A percentile compares a stretch with the other conserved stretches of the same genome.
Evolutionary conservation across 108 stramenopile species (phyloP).

Genomic region (Cylindrotheca closterium): DNA sequence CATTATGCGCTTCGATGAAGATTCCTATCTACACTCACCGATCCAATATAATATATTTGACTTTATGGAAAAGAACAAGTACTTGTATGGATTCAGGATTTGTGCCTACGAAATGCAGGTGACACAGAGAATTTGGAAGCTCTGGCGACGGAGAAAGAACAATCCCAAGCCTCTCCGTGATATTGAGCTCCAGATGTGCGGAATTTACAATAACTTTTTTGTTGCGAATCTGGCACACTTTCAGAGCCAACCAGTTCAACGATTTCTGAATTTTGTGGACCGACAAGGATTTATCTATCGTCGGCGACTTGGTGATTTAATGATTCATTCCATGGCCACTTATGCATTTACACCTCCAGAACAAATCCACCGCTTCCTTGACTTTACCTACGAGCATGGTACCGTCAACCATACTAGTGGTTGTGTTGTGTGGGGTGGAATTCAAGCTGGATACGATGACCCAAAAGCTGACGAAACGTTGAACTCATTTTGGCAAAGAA

Average conservation of each 20-base stretch:
- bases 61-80: slow-evolving; percentile 48
- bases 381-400: slow-evolving; percentile 79
- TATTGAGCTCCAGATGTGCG: slow-evolving; percentile 46
- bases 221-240: slow-evolving; percentile 66
- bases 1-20: slow-evolving; percentile 83
- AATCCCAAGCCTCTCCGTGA: slow-evolving; percentile 26
- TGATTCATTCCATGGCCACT: slow-evolving; percentile 73
- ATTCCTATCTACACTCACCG: slow-evolving; percentile 66
- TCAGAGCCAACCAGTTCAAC: slow-evolving; percentile 36
- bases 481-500: slow-evolving; percentile 18
- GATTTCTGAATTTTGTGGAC: slow-evolving; percentile 60
- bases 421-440: slow-evolving; percentile 56
- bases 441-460: slow-evolving; percentile 55
- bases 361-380: slow-evolving; percentile 73
- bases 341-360: slow-evolving; percentile 55
- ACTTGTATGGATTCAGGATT: slow-evolving; percentile 68
- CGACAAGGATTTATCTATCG: slow-evolving; percentile 66
- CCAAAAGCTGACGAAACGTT: slow-evolving; percentile 28
- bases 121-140: slow-evolving; percentile 40
- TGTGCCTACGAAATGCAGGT: slow-evolving; percentile 63
- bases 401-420: slow-evolving; percentile 39
- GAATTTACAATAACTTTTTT: slow-evolving; percentile 83
- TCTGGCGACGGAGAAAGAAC: slow-evolving; percentile 19
- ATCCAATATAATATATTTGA: slow-evolving; percentile 75
- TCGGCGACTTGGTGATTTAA: slow-evolving; percentile 69